These are phyloP conservation scores for Blumeria graminis DNA, from an alignment of 2,329 filamentous ascomycete species.

Conservation along the genomic window DNA sequence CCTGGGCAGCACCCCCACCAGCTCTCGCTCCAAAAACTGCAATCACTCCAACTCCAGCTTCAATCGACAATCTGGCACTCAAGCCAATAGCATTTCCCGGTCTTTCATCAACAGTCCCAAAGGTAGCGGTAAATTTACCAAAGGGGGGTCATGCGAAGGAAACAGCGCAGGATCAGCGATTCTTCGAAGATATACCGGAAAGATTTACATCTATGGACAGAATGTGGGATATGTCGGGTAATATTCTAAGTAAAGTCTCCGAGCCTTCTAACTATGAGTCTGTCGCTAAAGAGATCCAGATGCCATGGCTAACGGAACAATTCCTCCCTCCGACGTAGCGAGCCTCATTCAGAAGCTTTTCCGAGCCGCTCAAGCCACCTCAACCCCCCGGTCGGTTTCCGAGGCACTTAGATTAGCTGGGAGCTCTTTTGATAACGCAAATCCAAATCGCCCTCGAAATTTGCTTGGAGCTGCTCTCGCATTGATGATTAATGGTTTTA, in stretches of 20 bases:
- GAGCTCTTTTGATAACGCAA: slow-evolving; percentile 1
- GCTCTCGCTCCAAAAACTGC: background rate
- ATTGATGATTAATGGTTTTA: slow-evolving; percentile 6
- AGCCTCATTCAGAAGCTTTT: slow-evolving; percentile 5
- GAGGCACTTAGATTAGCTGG: slow-evolving; percentile 6
- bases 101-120: background rate
- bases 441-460: slow-evolving; percentile 5
- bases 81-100: background rate
- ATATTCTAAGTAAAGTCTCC: background rate
- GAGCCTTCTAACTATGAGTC: background rate
- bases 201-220: background rate
- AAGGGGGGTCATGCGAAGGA: background rate
- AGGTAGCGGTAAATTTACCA: background rate
- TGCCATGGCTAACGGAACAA: slow-evolving; percentile 4
- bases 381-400: slow-evolving; percentile 9
- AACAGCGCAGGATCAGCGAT: background rate
- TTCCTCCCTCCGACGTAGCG: slow-evolving; percentile 5
- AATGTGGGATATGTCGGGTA: background rate
- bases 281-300: background rate
- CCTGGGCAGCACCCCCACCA: background rate
- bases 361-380: slow-evolving; percentile 9
- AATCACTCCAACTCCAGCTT: background rate
- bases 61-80: background rate
- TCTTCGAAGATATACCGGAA: background rate
- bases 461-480: slow-evolving; percentile 2